Percentiles rank a stretch among this genome's conserved stretches.
phyloP scores from a whole-genome alignment of 106 monocot species.

The Phalaenopsis aphrodite region DNA sequence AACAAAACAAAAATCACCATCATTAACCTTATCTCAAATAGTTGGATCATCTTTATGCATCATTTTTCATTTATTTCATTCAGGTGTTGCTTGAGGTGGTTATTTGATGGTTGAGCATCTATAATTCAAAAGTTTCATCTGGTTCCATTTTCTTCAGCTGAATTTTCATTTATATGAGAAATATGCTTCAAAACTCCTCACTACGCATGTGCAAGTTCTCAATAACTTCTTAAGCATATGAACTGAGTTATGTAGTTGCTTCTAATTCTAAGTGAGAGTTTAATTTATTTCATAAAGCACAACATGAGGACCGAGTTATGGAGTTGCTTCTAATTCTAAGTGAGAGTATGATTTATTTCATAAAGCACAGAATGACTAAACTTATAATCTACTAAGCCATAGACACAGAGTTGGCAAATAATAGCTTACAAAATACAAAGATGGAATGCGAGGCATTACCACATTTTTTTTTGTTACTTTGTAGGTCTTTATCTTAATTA shows the following conservation, averaged over 20 bases:
- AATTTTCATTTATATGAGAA: not conserved
- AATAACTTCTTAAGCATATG: not conserved
- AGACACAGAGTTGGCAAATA: too few relatives aligned
- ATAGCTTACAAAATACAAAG: too few relatives aligned
- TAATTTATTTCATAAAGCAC: not conserved
- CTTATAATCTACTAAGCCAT: not conserved
- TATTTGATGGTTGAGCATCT: not conserved
- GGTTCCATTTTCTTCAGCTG: not conserved
- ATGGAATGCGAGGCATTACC: too few relatives aligned
- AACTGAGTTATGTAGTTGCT: not conserved
- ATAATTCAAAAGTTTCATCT: not conserved
- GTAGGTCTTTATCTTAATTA: too few relatives aligned
- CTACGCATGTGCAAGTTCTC: not conserved
- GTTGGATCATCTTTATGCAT: not conserved
- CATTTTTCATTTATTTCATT: not conserved
- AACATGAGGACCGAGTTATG: not conserved
- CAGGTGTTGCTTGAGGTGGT: not conserved
- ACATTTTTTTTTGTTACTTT: too few relatives aligned
- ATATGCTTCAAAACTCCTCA: not conserved
- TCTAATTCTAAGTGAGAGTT: not conserved
- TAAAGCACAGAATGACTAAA: not conserved
- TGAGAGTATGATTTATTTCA: not conserved
- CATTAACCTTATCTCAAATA: not conserved
- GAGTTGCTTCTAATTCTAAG: not conserved
- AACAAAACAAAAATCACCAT: not conserved